Evolutionary conservation across 805 yeast genomes (phyloP).

Genomic region (Starmerella powellii): DNA sequence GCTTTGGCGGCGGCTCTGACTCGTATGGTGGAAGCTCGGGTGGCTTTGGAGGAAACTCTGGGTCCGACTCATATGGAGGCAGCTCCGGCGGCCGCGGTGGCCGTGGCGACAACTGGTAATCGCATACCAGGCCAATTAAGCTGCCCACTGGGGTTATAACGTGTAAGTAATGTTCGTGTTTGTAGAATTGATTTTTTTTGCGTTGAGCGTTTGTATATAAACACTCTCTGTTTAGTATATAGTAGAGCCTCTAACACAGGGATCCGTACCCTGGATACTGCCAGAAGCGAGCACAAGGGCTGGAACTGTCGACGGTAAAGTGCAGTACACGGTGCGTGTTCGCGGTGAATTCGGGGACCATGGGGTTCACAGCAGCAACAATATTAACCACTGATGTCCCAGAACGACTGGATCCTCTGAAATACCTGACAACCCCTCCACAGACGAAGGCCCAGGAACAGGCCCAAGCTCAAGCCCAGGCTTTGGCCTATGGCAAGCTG

Average conservation of each 20-base stretch:
- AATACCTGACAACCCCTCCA: constrained; percentile 8
- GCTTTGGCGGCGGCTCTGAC: constrained; percentile 27
- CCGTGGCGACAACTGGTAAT: constrained; percentile 22
- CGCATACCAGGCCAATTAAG: too few species aligned
- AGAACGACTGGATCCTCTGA: constrained; percentile 10
- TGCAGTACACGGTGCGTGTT: too few species aligned
- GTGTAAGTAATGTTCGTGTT: too few species aligned
- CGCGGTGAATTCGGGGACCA: too few species aligned
- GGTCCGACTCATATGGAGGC: constrained; percentile 1
- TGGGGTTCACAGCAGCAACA: constrained; percentile 17
- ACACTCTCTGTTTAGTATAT: too few species aligned
- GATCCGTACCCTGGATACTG: too few species aligned
- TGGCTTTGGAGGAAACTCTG: constrained; percentile 19
- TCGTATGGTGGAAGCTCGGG: constrained; percentile 26
- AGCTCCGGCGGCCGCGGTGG: constrained; percentile 18
- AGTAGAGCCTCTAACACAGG: too few species aligned
- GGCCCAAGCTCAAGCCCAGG: constrained; percentile 18
- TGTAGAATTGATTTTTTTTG: too few species aligned
- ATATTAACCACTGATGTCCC: constrained; percentile 18
- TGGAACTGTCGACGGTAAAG: too few species aligned
- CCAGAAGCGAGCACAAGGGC: too few species aligned
- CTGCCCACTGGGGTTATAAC: too few species aligned
- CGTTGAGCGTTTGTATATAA: too few species aligned
- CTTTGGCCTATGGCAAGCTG: constrained; percentile 9
- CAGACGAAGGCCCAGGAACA: constrained; percentile 13